Evolutionary conservation across 108 stramenopile genomes (phyloP), one percentile per base, ranked within the genome.

Genomic region (Poteriospumella lacustris): DNA sequence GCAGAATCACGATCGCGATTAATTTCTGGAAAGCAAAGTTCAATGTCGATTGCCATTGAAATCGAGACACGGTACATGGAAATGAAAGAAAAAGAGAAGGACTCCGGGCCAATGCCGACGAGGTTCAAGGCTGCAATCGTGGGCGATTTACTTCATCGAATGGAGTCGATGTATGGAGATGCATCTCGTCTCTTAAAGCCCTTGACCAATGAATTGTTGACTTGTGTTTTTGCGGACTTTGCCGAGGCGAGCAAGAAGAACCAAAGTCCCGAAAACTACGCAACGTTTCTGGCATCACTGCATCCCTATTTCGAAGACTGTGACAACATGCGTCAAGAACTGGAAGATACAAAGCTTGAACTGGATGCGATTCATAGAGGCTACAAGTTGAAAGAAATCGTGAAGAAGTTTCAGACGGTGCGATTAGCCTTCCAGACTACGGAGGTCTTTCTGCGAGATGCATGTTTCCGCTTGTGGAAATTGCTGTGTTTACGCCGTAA

Each of bases 401-500:
- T 64, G 31, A 64, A 64, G 31, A 64, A 64, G 31, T 64, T 64
- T 33, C 60, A 64, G 36, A 64, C 60, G 24, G 31, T 64, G 31
- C 15, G 31, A 64, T 34, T 64, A 31, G 60, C 60, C 5, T 64
- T 64, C 36, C 33, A 64, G 28, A 26, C 28, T 34, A 3, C 60
- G 31, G 9, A 9, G 5, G 36, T 26, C 9, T 64, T 64, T 33
- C 28, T 64, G 5, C 60, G 60, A 9, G 60, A 64, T 64, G 60
- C 60, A 34, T 64, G 60, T 34, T 64, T 64, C n/a, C n/a, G n/a
- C n/a, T n/a, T n/a, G n/a, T n/a, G n/a, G n/a, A n/a, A n/a, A n/a
- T n/a, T n/a, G n/a, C n/a, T n/a, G n/a, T n/a, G n/a, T n/a, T n/a
- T n/a, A n/a, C n/a, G n/a, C n/a, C n/a, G n/a, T n/a, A n/a, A n/a